A percentile compares a stretch with the other conserved stretches of the same genome.
These are phyloP conservation scores for Wallacemonas sp. DNA, from an alignment of 208 protist species.

Conservation along the genomic window DNA sequence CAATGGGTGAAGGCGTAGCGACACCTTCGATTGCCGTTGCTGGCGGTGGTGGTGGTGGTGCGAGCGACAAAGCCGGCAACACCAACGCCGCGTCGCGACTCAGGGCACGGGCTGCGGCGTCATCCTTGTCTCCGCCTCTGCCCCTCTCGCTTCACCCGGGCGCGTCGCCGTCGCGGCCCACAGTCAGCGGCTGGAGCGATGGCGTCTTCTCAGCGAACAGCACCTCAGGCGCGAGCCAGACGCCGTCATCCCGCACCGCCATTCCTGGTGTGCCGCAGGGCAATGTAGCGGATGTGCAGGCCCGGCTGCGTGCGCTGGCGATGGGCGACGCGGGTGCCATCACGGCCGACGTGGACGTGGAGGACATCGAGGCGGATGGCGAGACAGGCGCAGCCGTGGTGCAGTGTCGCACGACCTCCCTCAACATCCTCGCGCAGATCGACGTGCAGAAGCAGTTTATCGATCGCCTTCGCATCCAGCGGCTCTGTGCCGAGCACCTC, in stretches of 20 bases:
- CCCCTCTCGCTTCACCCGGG: not conserved
- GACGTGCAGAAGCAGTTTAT: conserved; percentile 31
- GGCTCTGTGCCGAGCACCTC: conserved; percentile 25
- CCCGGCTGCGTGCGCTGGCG: conserved; percentile 13
- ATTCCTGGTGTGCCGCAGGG: no score
- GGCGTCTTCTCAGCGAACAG: conserved; percentile 6
- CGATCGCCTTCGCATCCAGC: conserved; percentile 29
- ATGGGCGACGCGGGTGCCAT: conserved; percentile 1
- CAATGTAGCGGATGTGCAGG: no score
- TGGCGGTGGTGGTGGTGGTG: no score
- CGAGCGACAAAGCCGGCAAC: not conserved
- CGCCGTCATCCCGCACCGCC: no score
- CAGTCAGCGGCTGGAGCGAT: no score
- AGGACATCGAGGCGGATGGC: conserved; percentile 5
- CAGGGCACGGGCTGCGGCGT: conserved; percentile 6
- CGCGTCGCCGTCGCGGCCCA: conserved; percentile 2
- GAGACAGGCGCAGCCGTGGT: conserved; percentile 1
- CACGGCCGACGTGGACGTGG: conserved; percentile 12
- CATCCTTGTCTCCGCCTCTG: conserved; percentile 4
- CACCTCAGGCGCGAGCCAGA: not conserved
- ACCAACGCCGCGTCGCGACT: not conserved
- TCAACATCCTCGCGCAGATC: conserved; percentile 27
- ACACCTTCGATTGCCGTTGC: no score
- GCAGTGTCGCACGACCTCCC: conserved; percentile 31
- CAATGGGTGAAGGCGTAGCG: no score